Evolutionary conservation across 768 basidiomycete species (phyloP), one percentile per base, ranked within the genome.

Genomic region (Tubosaeta sp.): DNA sequence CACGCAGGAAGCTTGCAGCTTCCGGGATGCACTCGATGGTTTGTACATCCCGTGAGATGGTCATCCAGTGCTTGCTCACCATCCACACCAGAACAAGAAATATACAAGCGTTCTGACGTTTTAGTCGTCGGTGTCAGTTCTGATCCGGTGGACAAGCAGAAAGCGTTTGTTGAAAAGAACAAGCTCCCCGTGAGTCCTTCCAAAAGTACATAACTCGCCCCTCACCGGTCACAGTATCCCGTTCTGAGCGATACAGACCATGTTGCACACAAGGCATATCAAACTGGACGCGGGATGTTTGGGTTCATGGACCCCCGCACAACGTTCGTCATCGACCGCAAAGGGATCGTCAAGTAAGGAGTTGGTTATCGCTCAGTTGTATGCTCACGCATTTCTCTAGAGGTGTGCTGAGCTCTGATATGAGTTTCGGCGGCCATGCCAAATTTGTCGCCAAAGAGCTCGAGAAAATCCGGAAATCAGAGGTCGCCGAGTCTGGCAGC

Each of bases 1-100:
- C 67, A 94, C 87, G 16, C 83, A 78, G 60, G 83, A 93, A 66
- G 90, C 86, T 2, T 91, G 89, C 59, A 76, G 82, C 46, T 91
- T 94, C 68, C 80, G 90, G 22, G 87, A 93, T 71, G 88, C 88
- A 3, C 69, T 88, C 38, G 78, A 73, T 31, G 80, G 86, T 86
- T 51, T 49, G 78, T 64, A 4, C 21, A 5, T 48, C 41, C 43
- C 45, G 18, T 30, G 40, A 54, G 32, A 43, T 22, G 11, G 21
- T 13, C 16, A 12, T 30, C 14, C n/a, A 32, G 48, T 44, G 11
- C 32, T 35, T 29, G 11, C 49, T 51, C 39, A 32, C 27, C 9
- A 8, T 24, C 11, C 25, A 31, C n/a, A 31, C 50, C 31, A 86
- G 86, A 82, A 59, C 81, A 82, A 52, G 76, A 82, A 60, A 73